Conservation (phyloP, 805 yeast genomes). For the Candida broadrunensis region DNA sequence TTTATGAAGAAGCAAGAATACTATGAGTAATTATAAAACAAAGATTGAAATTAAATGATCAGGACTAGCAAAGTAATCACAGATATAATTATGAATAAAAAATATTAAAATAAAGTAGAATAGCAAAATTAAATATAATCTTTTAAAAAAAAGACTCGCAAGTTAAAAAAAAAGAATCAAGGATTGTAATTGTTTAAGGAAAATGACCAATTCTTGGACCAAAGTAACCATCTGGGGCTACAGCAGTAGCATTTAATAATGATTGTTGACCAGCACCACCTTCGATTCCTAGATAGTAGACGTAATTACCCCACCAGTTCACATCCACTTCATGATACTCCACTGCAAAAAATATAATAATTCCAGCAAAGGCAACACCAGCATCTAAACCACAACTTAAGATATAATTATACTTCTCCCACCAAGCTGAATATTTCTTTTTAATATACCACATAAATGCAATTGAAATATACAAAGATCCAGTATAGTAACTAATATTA, state of each 20-base stretch:
- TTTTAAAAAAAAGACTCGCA: too few species aligned
- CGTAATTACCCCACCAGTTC: conserved; percentile 61
- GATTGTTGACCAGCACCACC: conserved; percentile 9
- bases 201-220: conserved; percentile 32
- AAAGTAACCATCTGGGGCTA: conserved; percentile 29
- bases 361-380: conserved; percentile 54
- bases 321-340: conserved; percentile 41
- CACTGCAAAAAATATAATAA: conserved; percentile 53
- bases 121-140: too few species aligned
- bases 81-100: too few species aligned
- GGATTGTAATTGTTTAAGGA: too few species aligned
- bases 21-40: too few species aligned
- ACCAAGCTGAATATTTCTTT: conserved; percentile 47
- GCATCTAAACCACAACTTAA: conserved; percentile 49
- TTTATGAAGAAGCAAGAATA: too few species aligned
- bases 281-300: conserved; percentile 25
- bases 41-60: too few species aligned
- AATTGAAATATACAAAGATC: conserved; percentile 51
- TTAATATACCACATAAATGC: conserved; percentile 50
- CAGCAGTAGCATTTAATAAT: conserved; percentile 12
- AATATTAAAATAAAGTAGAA: too few species aligned
- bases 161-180: too few species aligned
- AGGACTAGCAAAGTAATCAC: too few species aligned
- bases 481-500: conserved; percentile 45
- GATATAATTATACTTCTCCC: conserved; percentile 66